Evolutionary conservation across 2,329 filamentous ascomycete genomes (phyloP).

Genomic region (Metarhizium album): DNA sequence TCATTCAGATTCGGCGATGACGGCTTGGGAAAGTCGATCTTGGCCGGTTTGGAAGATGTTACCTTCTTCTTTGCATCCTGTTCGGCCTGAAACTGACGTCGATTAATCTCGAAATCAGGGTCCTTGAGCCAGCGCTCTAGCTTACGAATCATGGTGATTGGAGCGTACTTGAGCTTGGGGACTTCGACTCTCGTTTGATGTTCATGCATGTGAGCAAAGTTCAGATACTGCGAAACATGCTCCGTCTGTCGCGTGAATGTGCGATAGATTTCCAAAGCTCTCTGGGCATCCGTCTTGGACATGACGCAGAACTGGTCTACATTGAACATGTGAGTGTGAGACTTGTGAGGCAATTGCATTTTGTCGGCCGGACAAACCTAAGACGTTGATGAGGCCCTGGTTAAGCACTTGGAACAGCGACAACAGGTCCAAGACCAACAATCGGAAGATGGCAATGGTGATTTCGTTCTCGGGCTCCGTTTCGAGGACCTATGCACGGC

Average conservation of each 20-base stretch:
- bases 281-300: slow-evolving; percentile 86
- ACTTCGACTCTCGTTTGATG: slow-evolving; percentile 88
- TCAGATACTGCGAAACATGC: slow-evolving; percentile 80
- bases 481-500: slow-evolving; percentile 57
- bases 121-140: slow-evolving; percentile 93
- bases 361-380: slow-evolving; percentile 49
- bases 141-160: slow-evolving; percentile 78
- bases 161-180: slow-evolving; percentile 93
- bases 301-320: slow-evolving; percentile 96
- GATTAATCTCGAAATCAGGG: slow-evolving; percentile 87
- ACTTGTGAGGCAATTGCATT: slow-evolving; percentile 5
- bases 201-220: slow-evolving; percentile 79
- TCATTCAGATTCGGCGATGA: slow-evolving; percentile 26
- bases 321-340: slow-evolving; percentile 12
- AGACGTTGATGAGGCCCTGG: slow-evolving; percentile 90
- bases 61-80: slow-evolving; percentile 59
- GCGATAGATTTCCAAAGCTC: slow-evolving; percentile 85
- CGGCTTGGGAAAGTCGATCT: slow-evolving; percentile 23
- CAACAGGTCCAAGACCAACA: slow-evolving; percentile 82
- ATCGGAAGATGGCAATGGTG: slow-evolving; percentile 81
- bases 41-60: slow-evolving; percentile 23
- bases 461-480: slow-evolving; percentile 94
- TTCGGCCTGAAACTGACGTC: slow-evolving; percentile 83
- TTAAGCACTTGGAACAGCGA: slow-evolving; percentile 92
- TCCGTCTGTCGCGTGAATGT: slow-evolving; percentile 88